Percentiles rank a stretch among this genome's conserved stretches.
Conservation (phyloP, 2,329 filamentous ascomycete genomes). For the Tetracladium maxilliforme region DNA sequence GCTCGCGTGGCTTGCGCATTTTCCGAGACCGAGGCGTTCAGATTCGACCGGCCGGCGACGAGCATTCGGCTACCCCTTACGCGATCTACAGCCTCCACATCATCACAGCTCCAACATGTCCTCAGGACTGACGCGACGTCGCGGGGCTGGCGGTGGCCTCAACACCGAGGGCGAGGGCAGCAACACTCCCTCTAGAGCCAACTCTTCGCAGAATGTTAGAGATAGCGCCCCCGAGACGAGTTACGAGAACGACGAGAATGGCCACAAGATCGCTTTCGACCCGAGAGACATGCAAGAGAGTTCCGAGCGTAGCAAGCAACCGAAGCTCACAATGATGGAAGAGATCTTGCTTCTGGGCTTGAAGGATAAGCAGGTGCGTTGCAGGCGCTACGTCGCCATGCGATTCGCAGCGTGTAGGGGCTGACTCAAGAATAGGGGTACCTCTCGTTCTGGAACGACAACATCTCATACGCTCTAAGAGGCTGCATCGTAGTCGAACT, state of each 20-base stretch:
- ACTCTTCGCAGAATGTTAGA: no score
- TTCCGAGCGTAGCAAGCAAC: slow-evolving; percentile 91
- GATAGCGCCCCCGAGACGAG: slow-evolving; percentile 59
- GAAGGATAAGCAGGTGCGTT: slow-evolving; percentile 99
- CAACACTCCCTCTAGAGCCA: slow-evolving; percentile 39
- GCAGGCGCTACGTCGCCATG: slow-evolving; percentile 12
- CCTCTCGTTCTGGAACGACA: slow-evolving; percentile 99
- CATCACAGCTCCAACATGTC: slow-evolving; percentile 19
- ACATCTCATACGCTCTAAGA: slow-evolving; percentile 94
- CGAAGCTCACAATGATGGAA: slow-evolving; percentile 97
- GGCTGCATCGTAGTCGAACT: slow-evolving; percentile 98
- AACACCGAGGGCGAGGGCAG: slow-evolving; percentile 43
- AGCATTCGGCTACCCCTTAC: no score
- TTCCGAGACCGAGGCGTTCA: no score
- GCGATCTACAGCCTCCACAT: no score
- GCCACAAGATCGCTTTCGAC: slow-evolving; percentile 97
- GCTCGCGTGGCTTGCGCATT: no score
- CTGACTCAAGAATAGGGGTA: slow-evolving; percentile 52
- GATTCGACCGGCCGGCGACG: no score
- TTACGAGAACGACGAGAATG: slow-evolving; percentile 86
- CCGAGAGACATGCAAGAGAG: slow-evolving; percentile 95
- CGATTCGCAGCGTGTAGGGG: neutral
- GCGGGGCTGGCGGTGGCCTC: slow-evolving; percentile 50
- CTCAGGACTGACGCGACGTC: slow-evolving; percentile 46
- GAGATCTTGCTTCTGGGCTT: slow-evolving; percentile 88